Percentiles rank a stretch among this genome's conserved stretches.
phyloP scores from a whole-genome alignment of 2,329 filamentous ascomycete species.

The Paraconiothyrium brasiliense region DNA sequence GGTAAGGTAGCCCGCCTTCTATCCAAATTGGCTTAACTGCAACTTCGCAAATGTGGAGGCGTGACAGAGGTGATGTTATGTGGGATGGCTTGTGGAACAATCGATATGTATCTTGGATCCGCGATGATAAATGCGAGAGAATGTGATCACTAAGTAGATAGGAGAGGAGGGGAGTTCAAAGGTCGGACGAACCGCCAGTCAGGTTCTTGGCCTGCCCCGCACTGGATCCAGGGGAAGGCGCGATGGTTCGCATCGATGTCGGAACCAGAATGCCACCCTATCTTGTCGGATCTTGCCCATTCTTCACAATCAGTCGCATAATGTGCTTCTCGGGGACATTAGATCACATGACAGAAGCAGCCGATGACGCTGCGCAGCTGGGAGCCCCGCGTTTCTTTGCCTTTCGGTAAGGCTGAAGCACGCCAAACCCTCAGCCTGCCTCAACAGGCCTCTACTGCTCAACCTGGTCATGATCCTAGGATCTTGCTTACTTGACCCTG shows the following conservation, averaged over 20 bases:
- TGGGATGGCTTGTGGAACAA: not conserved
- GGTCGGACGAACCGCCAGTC: not conserved
- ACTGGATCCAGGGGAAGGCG: constrained; percentile 5
- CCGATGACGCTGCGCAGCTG: not conserved
- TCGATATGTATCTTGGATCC: too few species aligned
- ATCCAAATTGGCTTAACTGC: not conserved
- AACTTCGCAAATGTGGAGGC: not conserved
- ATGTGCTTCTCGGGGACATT: not conserved
- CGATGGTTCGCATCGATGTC: not conserved
- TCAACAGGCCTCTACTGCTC: not conserved
- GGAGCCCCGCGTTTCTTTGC: constrained; percentile 3
- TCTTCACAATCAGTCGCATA: not conserved
- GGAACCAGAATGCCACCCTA: not conserved
- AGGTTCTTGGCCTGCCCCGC: constrained; percentile 2
- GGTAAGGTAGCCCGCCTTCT: not conserved
- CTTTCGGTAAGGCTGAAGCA: not conserved
- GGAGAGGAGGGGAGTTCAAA: not conserved
- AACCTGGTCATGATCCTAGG: not conserved
- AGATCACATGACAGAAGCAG: not conserved
- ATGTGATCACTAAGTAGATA: not conserved
- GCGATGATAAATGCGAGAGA: not conserved
- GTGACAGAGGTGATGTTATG: not conserved
- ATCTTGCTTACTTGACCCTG: not conserved
- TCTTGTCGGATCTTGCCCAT: not conserved
- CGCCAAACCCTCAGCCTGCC: not conserved